These are phyloP conservation scores for Massospora cicadina DNA, from an alignment of 371 early-diverging fungal genomes.

Conservation along the genomic window DNA sequence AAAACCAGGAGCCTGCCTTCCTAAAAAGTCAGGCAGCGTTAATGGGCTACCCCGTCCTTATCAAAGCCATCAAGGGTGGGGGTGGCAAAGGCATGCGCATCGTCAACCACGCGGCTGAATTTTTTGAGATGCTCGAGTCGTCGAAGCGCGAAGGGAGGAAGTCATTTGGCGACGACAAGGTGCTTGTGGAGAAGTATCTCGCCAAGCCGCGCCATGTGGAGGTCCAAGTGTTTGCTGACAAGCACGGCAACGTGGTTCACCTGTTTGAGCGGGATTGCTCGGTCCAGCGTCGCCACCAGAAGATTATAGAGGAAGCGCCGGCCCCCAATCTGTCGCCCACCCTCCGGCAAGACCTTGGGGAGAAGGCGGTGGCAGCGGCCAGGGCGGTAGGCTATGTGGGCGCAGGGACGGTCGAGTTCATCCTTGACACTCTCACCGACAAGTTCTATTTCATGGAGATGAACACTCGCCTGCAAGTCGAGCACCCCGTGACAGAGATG, in stretches of 20 bases:
- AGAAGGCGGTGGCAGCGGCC: slow-evolving; percentile 83
- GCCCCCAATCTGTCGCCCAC: slow-evolving; percentile 54
- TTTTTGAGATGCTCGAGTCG: slow-evolving; percentile 68
- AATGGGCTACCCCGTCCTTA: slow-evolving; percentile 86
- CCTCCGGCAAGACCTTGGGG: slow-evolving; percentile 57
- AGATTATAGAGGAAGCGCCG: slow-evolving; percentile 90
- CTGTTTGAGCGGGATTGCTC: slow-evolving; percentile 95
- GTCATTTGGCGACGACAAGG: slow-evolving; percentile 80
- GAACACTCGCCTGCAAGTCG: slow-evolving; percentile 91
- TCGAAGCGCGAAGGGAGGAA: slow-evolving; percentile 72
- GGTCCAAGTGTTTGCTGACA: slow-evolving; percentile 92
- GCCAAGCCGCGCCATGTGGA: slow-evolving; percentile 82
- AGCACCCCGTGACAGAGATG: slow-evolving; percentile 97
- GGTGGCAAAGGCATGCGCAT: slow-evolving; percentile 96
- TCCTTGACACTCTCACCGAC: slow-evolving; percentile 72
- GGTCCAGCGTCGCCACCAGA: slow-evolving; percentile 94
- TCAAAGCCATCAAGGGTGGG: slow-evolving; percentile 92
- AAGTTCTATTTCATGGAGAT: slow-evolving; percentile 96
- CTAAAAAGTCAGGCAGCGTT: slow-evolving; percentile 55
- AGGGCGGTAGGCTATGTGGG: slow-evolving; percentile 80
- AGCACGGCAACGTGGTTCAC: slow-evolving; percentile 69
- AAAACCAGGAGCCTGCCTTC: slow-evolving; percentile 57
- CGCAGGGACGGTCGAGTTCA: slow-evolving; percentile 96
- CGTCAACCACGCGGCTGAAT: slow-evolving; percentile 52
- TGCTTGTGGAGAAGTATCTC: slow-evolving; percentile 82